Base-by-base conservation (phyloP, 2,329 filamentous ascomycete species). In the Stagonosporopsis vannaccii region DNA sequence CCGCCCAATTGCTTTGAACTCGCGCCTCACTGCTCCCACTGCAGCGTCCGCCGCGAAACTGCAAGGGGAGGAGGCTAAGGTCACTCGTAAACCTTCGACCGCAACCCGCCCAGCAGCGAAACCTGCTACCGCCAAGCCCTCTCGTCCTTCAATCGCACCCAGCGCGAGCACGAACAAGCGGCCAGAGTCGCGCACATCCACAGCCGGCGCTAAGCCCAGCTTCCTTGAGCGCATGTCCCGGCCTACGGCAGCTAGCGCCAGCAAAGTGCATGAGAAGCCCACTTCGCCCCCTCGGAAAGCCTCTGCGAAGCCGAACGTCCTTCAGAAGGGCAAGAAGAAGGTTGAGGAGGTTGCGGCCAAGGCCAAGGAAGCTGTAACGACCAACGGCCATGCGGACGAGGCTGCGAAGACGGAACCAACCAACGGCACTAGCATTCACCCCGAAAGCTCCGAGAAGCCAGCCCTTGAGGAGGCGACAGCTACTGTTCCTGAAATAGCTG, bases 181-280 rank as follows among this genome's bases (percentile, higher is more conserved):
- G 61, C 71, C 80, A 9, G 77, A 77, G 30, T 83, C 57, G 72
- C 80, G 73, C 70, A 80, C 65, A 67, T 83, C 46, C 60, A 81
- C 81, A 58, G 79, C 83, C 23, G 81, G 80, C 42, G 83, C 84
- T 17, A 80, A 89, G 1, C 87, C 90, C 62, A 77, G 86, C 13
- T 93, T 93, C 75, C 78, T 93, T 23, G 89, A 89, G n/a, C 85
- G 90, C 48, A 92, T 93, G 90, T 92, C 89, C 86, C 82, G 90
- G 36, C 90, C 90, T 2, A 93, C 90, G 0, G 84, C 88, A 40
- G 81, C 85, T 41, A 91, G 87, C 5, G 83, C 87, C 8, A 87
- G 82, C 60, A 92, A 91, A 77, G 83, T 84, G 0, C 79, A 84
- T 2, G 88, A 90, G 5, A 91, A 90, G 76, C 70, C 71, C 19